phyloP scores from a whole-genome alignment of 495 filamentous ascomycete species.

The Clohesyomyces aquaticus region DNA sequence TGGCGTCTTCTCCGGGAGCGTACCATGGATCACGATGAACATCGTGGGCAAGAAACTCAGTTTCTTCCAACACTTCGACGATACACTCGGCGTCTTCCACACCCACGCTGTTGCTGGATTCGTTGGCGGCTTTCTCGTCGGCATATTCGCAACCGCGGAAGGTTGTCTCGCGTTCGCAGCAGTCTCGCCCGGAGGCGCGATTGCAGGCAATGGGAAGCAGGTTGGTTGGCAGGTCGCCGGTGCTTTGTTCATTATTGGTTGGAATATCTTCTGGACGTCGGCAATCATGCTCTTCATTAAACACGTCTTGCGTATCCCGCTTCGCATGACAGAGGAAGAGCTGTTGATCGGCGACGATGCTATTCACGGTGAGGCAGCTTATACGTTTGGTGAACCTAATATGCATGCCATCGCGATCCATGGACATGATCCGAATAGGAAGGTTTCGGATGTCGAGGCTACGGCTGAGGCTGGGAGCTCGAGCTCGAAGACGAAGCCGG shows the following conservation, averaged over 20 bases:
- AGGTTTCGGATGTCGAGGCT: slow-evolving; percentile 5
- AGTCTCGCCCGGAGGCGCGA: slow-evolving; percentile 57
- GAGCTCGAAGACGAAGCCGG: slow-evolving; percentile 8
- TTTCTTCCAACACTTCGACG: slow-evolving; percentile 55
- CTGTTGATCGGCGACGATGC: slow-evolving; percentile 57
- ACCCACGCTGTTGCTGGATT: slow-evolving; percentile 58
- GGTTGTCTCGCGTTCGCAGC: slow-evolving; percentile 56
- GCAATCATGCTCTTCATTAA: slow-evolving; percentile 60
- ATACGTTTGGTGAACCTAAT: slow-evolving; percentile 41
- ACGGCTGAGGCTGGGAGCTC: neutral
- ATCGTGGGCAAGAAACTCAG: slow-evolving; percentile 51
- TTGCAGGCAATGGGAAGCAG: slow-evolving; percentile 58
- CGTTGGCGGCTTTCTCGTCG: slow-evolving; percentile 57
- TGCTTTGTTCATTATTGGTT: slow-evolving; percentile 60
- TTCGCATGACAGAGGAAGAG: slow-evolving; percentile 55
- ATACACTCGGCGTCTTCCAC: slow-evolving; percentile 57
- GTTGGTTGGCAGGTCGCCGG: slow-evolving; percentile 60
- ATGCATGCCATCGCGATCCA: neutral
- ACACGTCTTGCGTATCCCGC: slow-evolving; percentile 55
- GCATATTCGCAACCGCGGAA: slow-evolving; percentile 58
- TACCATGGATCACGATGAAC: slow-evolving; percentile 62
- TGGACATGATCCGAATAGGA: neutral
- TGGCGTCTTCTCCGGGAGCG: slow-evolving; percentile 54
- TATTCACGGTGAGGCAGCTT: slow-evolving; percentile 58
- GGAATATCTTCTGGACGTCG: slow-evolving; percentile 59